Conservation (phyloP, 345 rosid species). For the Angophora floribunda region DNA sequence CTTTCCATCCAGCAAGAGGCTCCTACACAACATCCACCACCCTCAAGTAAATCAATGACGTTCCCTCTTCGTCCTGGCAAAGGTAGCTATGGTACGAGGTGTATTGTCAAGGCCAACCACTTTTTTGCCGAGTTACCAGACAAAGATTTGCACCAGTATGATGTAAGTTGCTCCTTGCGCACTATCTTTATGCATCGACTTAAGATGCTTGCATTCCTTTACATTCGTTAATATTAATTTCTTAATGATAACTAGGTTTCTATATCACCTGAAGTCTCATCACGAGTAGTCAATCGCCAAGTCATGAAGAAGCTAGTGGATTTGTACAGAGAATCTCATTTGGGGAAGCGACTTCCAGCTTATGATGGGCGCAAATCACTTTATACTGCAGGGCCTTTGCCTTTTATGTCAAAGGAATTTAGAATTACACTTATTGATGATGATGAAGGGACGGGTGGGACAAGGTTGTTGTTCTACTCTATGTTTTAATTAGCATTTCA, state of each 20-base stretch:
- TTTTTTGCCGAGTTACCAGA: conserved; percentile 44
- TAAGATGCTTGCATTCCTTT: neutral
- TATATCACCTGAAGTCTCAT: conserved; percentile 40
- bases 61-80: conserved; percentile 46
- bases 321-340: conserved; percentile 22
- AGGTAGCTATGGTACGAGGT: conserved; percentile 26
- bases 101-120: conserved; percentile 44
- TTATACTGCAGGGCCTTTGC: conserved; percentile 47
- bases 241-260: conserved; percentile 19
- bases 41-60: conserved; percentile 54
- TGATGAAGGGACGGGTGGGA: conserved; percentile 36
- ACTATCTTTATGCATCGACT: neutral
- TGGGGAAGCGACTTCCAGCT: conserved; percentile 41
- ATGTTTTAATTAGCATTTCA: neutral
- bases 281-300: conserved; percentile 36
- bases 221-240: neutral
- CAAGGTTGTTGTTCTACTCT: conserved; percentile 9
- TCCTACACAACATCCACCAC: conserved; percentile 44
- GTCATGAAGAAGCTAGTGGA: conserved; percentile 36
- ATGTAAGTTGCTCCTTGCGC: conserved; percentile 12
- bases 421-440: conserved; percentile 29
- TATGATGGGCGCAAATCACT: conserved; percentile 53
- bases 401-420: conserved; percentile 38
- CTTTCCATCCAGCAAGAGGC: conserved; percentile 43
- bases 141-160: conserved; percentile 41